phyloP scores from a whole-genome alignment of 257 asterid species.

The Solanum chiquidenum region DNA sequence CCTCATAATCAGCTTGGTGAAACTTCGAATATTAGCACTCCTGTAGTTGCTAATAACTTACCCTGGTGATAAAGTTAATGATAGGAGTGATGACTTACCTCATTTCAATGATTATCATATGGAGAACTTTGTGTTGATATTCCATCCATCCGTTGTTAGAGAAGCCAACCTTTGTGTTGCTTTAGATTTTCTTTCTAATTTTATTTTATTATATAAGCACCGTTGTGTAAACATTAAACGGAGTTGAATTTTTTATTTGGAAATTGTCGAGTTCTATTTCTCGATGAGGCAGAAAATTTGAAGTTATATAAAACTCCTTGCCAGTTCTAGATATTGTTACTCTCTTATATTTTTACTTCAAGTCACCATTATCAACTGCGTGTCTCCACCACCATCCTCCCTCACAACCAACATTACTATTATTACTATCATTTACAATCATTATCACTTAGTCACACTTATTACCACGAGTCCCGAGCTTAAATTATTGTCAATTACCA shows the following conservation, averaged over 20 bases:
- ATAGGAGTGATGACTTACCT: background rate
- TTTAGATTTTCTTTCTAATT: background rate
- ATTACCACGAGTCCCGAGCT: background rate
- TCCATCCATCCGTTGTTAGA: background rate
- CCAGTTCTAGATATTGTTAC: background rate
- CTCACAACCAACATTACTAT: background rate
- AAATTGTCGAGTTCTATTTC: background rate
- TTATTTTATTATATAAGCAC: background rate
- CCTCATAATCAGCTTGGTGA: constrained; percentile 9
- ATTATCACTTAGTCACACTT: too few species aligned
- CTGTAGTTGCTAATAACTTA: background rate
- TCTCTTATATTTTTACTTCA: too few species aligned
- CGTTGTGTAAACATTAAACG: background rate
- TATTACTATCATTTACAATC: background rate
- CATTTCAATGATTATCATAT: background rate
- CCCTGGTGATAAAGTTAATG: background rate
- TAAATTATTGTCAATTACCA: too few species aligned
- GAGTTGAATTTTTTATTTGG: background rate
- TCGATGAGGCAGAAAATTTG: background rate
- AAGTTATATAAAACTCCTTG: background rate
- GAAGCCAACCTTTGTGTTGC: background rate
- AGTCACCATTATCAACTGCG: background rate
- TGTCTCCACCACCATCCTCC: background rate
- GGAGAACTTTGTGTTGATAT: background rate
- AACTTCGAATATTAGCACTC: background rate